phyloP scores from a whole-genome alignment of 106 monocot species.

The Phalaenopsis equestris region DNA sequence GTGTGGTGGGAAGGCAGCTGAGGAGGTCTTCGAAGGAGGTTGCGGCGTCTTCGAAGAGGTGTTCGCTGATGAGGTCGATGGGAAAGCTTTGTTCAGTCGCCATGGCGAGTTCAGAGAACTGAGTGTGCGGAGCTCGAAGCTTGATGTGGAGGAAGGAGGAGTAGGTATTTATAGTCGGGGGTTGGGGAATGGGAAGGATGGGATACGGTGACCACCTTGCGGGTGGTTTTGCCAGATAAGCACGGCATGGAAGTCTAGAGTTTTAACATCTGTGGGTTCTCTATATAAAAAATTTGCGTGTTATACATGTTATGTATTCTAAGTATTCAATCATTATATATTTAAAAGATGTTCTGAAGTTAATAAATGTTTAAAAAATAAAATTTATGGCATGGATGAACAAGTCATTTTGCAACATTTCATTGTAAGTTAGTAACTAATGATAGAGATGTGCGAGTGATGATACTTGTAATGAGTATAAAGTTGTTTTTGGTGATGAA shows the following conservation, averaged over 20 bases:
- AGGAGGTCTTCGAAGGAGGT: not conserved
- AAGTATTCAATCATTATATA: too few relatives aligned
- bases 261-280: not conserved
- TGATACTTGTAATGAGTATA: too few relatives aligned
- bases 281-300: too few relatives aligned
- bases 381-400: too few relatives aligned
- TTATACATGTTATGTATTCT: too few relatives aligned
- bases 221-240: not conserved
- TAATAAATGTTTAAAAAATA: too few relatives aligned
- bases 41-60: constrained; percentile 21
- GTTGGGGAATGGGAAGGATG: not conserved
- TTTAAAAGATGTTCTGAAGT: too few relatives aligned
- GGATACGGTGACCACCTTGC: not conserved
- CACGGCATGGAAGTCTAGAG: not conserved
- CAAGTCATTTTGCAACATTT: too few relatives aligned
- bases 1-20: not conserved
- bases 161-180: not conserved
- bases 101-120: not conserved
- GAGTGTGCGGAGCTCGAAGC: not conserved
- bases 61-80: constrained; percentile 33
- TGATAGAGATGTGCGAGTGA: too few relatives aligned
- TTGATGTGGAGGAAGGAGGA: not conserved
- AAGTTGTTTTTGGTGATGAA: too few relatives aligned
- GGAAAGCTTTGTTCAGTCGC: constrained; percentile 4
- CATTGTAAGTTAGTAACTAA: too few relatives aligned